A percentile compares a stretch with the other conserved stretches of the same genome.
Conservation (phyloP, 495 filamentous ascomycete species). For the Penicillium chermesinum region DNA sequence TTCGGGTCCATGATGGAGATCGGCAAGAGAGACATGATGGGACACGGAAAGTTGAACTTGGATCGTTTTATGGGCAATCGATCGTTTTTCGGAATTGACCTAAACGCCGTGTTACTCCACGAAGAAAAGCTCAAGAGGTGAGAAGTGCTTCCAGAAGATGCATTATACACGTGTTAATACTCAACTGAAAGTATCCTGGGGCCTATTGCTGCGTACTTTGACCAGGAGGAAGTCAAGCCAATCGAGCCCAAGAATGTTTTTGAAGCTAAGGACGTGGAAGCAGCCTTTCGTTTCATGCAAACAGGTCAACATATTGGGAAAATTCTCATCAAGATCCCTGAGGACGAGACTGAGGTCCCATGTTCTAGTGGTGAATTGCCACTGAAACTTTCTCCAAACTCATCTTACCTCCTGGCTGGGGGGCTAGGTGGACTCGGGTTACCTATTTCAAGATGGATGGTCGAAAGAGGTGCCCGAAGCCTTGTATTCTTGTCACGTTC, state of each 20-base stretch:
- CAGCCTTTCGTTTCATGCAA: slow-evolving; percentile 32
- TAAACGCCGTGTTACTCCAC: slow-evolving; percentile 17
- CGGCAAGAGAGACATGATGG: slow-evolving; percentile 28
- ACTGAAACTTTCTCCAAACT: background rate
- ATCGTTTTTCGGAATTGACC: slow-evolving; percentile 18
- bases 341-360: background rate
- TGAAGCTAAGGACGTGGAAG: slow-evolving; percentile 8
- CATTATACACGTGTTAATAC: background rate
- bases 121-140: too few relatives aligned
- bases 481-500: background rate
- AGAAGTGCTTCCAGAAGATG: background rate
- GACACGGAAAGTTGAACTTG: slow-evolving; percentile 23
- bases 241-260: slow-evolving; percentile 28
- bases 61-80: slow-evolving; percentile 29
- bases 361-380: background rate
- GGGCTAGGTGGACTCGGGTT: background rate
- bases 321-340: slow-evolving; percentile 19
- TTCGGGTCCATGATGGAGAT: slow-evolving; percentile 31
- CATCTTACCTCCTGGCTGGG: background rate
- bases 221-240: slow-evolving; percentile 23
- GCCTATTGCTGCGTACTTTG: too few relatives aligned
- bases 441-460: background rate
- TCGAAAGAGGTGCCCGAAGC: background rate
- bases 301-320: slow-evolving; percentile 42
- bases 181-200: too few relatives aligned